Base-by-base conservation (phyloP, 352 stramenopile species). In the Globisporangium heterothallicum region DNA sequence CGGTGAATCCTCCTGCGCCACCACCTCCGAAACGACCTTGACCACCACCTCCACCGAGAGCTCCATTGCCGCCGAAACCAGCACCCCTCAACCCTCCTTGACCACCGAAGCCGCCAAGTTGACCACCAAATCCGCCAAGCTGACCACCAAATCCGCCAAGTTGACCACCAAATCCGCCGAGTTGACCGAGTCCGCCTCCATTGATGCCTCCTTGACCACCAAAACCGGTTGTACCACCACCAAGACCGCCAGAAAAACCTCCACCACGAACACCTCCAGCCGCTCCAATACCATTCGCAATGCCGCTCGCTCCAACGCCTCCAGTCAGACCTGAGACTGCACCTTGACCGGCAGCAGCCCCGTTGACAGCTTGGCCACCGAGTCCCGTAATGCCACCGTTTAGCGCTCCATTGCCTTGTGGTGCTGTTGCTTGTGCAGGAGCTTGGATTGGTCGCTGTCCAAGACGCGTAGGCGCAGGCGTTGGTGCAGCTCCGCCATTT, bases 401-500 rank as follows among this genome's bases (percentile, higher is more conserved):
- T 18, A 18, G 7, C 3, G 45, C 45, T n/a, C 45, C 45, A n/a
- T 13, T 29, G 27, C 6, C 18, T 14, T 49, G 43, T 22, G 30
- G n/a, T 10, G 16, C 22, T 21, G 45, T 32, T 6, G 10, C 45
- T 51, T 9, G 30, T 36, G 30, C 32, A 18, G 8, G 45, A 41
- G 21, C 30, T 52, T 27, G 30, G 19, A 30, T 14, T 30, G 45
- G 18, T 5, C 30, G 45, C 29, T 52, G 45, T 34, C 45, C 45
- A 14, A 21, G 45, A 43, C 45, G 45, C 6, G 45, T 52, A 5
- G 45, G 30, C 2, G 45, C 45, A 42, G 45, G 45, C n/a, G 45
- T 52, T 29, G 45, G 45, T 9, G 21, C 30, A n/a, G 30, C 13
- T 21, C 13, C 45, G 8, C 4, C 24, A 26, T 18, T 34, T 10